phyloP scores from a whole-genome alignment of 345 rosid genomes.

The Camelina laxa region DNA sequence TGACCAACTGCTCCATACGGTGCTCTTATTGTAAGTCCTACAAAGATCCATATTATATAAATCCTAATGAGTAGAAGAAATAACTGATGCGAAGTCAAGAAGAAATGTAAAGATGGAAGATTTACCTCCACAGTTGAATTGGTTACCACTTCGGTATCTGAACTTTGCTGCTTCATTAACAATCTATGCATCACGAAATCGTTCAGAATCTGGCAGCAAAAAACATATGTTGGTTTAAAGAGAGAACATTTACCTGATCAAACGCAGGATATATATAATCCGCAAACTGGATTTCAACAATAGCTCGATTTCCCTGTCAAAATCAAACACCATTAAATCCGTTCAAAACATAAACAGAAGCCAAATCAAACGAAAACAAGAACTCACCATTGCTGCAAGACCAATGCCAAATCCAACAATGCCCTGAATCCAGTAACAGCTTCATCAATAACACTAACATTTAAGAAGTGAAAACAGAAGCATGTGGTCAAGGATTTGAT shows the following conservation, averaged over 20 bases:
- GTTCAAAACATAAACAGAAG: constrained; percentile 7
- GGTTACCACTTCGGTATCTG: constrained; percentile 92
- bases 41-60: constrained; percentile 19
- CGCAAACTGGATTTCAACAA: constrained; percentile 91
- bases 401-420: constrained; percentile 97
- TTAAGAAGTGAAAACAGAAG: constrained; percentile 5
- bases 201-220: background rate
- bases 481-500: constrained; percentile 4
- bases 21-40: constrained; percentile 89
- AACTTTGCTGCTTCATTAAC: constrained; percentile 97
- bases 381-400: constrained; percentile 86
- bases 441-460: background rate
- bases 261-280: constrained; percentile 95
- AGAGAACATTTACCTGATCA: constrained; percentile 68
- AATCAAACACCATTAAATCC: constrained; percentile 18
- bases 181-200: constrained; percentile 55
- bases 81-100: background rate
- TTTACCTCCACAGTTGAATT: constrained; percentile 90
- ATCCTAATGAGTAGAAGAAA: constrained; percentile 26
- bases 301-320: constrained; percentile 74
- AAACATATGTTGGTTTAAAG: background rate
- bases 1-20: constrained; percentile 95
- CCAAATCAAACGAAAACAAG: background rate
- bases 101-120: background rate
- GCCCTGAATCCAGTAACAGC: constrained; percentile 54